Conservation (phyloP, 1,284 basidiomycete species). For the Fistulinella cinereoalba region DNA sequence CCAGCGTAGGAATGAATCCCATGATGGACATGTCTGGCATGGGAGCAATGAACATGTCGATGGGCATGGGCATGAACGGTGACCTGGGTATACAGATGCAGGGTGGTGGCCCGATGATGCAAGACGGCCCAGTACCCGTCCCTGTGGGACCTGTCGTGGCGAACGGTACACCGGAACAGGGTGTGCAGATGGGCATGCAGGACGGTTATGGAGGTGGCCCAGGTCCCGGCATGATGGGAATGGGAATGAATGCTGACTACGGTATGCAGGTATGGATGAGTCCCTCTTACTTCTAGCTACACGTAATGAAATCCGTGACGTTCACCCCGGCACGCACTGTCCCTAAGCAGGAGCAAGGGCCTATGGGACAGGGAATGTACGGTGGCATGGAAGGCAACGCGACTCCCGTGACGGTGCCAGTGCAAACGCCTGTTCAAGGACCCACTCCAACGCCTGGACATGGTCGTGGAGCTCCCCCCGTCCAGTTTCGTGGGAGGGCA, state of each 20-base stretch:
- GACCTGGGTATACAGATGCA: conserved; percentile 47
- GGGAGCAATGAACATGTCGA: conserved; percentile 57
- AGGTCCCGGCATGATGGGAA: conserved; percentile 53
- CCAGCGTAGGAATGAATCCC: conserved; percentile 37
- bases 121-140: conserved; percentile 38
- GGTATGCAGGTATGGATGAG: conserved; percentile 57
- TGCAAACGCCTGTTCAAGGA: conserved; percentile 31
- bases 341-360: conserved; percentile 38
- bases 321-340: conserved; percentile 27
- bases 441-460: conserved; percentile 37
- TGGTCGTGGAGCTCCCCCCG: conserved; percentile 46
- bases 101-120: conserved; percentile 40
- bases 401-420: conserved; percentile 35
- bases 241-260: conserved; percentile 49
- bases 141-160: conserved; percentile 35
- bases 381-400: conserved; percentile 47
- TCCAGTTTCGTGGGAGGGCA: conserved; percentile 56
- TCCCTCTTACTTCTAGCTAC: conserved; percentile 39
- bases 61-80: conserved; percentile 47
- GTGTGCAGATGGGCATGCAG: conserved; percentile 41
- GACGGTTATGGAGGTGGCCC: conserved; percentile 45
- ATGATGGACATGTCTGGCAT: conserved; percentile 48
- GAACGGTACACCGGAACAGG: conserved; percentile 43
- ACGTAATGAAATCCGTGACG: conserved; percentile 38
- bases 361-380: conserved; percentile 56